Percentiles rank a stretch among this genome's conserved stretches.
Conservation (phyloP, 345 rosid species). For the Balakata baccata region DNA sequence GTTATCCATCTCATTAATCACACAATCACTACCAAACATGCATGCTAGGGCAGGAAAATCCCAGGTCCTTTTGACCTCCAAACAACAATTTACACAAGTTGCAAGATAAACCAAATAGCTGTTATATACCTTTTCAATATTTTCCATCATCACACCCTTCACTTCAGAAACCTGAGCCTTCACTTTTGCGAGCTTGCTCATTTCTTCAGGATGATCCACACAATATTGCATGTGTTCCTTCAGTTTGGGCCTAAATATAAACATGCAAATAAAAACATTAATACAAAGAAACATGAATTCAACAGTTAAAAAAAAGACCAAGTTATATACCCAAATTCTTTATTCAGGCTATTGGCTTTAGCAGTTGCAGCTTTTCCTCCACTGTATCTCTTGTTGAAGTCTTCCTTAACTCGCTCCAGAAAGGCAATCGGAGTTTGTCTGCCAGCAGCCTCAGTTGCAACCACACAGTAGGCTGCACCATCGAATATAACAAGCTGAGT, state of each 20-base stretch:
- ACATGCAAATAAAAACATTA: neutral
- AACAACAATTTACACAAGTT: neutral
- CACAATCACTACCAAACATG: neutral
- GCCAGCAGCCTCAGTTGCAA: slow-evolving; percentile 86
- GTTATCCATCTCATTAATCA: neutral
- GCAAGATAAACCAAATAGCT: neutral
- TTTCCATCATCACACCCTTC: slow-evolving; percentile 99
- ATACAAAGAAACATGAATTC: neutral
- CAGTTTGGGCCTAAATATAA: slow-evolving; percentile 61
- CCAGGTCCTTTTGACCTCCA: slow-evolving; percentile 3
- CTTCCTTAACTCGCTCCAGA: slow-evolving; percentile 86
- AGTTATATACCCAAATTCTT: slow-evolving; percentile 61
- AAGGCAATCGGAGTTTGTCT: slow-evolving; percentile 86
- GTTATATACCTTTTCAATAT: slow-evolving; percentile 79
- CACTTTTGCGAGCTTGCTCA: slow-evolving; percentile 95
- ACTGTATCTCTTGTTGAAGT: slow-evolving; percentile 77
- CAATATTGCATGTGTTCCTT: slow-evolving; percentile 96
- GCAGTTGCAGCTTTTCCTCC: slow-evolving; percentile 91
- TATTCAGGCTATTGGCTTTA: slow-evolving; percentile 65
- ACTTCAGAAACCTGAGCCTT: slow-evolving; percentile 98
- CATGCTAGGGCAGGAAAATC: neutral
- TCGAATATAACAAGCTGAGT: neutral
- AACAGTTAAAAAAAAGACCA: neutral
- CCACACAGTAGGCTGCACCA: slow-evolving; percentile 85
- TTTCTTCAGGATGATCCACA: slow-evolving; percentile 92